Evolutionary conservation across 2,329 filamentous ascomycete species (phyloP).

Genomic region (Fusarium brevicatenulatum): DNA sequence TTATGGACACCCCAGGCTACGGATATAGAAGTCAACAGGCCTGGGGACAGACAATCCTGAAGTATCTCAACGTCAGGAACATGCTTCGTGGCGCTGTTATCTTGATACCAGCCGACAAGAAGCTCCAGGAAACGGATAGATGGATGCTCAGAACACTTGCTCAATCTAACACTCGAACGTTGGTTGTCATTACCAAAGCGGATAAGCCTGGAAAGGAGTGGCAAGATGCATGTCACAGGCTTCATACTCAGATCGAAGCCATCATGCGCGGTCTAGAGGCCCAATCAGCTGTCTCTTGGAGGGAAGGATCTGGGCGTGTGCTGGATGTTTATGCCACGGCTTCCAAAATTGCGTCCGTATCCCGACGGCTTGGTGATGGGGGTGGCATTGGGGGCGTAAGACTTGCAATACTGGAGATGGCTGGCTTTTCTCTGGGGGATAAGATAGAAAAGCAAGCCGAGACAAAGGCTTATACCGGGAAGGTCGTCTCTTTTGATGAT

Average conservation of each 20-base stretch:
- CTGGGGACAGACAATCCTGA: slow-evolving; percentile 64
- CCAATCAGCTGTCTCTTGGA: slow-evolving; percentile 43
- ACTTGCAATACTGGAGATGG: slow-evolving; percentile 54
- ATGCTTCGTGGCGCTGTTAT: slow-evolving; percentile 63
- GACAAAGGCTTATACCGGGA: slow-evolving; percentile 49
- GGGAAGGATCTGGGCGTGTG: slow-evolving; percentile 44
- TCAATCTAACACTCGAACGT: slow-evolving; percentile 55
- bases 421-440: slow-evolving; percentile 48
- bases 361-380: slow-evolving; percentile 47
- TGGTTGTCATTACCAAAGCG: slow-evolving; percentile 66
- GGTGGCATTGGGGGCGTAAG: slow-evolving; percentile 55
- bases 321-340: slow-evolving; percentile 51
- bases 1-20: slow-evolving; percentile 65
- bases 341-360: slow-evolving; percentile 48
- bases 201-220: slow-evolving; percentile 57
- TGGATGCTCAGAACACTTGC: slow-evolving; percentile 60
- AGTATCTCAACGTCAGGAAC: slow-evolving; percentile 60
- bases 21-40: slow-evolving; percentile 57
- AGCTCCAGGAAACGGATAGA: slow-evolving; percentile 59
- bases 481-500: slow-evolving; percentile 53
- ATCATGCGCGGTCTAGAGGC: slow-evolving; percentile 42
- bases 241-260: slow-evolving; percentile 43
- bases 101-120: slow-evolving; percentile 64
- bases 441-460: slow-evolving; percentile 51
- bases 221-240: slow-evolving; percentile 40